phyloP scores from a whole-genome alignment of 2,329 filamentous ascomycete species.

The Fusarium praegraminearum region DNA sequence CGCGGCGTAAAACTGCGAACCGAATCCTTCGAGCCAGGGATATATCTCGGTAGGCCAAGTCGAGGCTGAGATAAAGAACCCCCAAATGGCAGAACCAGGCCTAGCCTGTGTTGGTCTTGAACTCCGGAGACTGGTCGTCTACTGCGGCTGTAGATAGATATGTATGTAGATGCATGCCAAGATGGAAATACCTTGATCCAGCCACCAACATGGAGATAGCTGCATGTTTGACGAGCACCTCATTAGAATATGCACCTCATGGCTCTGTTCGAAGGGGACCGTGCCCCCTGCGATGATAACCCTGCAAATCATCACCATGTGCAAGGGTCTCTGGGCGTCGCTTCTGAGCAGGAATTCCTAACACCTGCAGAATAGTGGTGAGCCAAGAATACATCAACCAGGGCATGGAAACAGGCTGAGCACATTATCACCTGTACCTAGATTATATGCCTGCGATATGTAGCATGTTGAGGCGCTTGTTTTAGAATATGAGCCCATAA shows the following conservation, averaged over 20 bases:
- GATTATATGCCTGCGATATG: constrained; percentile 5
- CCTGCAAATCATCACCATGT: constrained; percentile 32
- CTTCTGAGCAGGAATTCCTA: constrained; percentile 18
- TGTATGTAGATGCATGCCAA: constrained; percentile 30
- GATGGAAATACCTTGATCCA: constrained; percentile 15
- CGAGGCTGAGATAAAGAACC: background rate
- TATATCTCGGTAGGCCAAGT: background rate
- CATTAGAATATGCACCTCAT: constrained; percentile 39
- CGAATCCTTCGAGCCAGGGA: background rate
- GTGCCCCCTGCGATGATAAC: constrained; percentile 21
- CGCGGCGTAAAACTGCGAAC: constrained; percentile 13
- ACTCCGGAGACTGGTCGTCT: background rate
- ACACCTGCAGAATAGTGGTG: constrained; percentile 21
- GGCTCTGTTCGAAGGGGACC: constrained; percentile 22
- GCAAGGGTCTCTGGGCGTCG: constrained; percentile 21
- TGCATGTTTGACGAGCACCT: constrained; percentile 37
- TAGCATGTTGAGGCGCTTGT: constrained; percentile 11
- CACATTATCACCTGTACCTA: constrained; percentile 2
- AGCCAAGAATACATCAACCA: constrained; percentile 22
- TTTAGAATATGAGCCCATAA: constrained; percentile 7
- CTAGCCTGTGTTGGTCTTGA: constrained; percentile 10
- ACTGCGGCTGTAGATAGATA: constrained; percentile 13
- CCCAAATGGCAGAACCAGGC: background rate
- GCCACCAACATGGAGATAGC: constrained; percentile 33
- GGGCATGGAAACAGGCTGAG: constrained; percentile 9